Percentiles rank a stretch among this genome's conserved stretches.
These are phyloP conservation scores for Cladobotryum protrusum DNA, from an alignment of 2,329 filamentous ascomycete species.

Conservation along the genomic window DNA sequence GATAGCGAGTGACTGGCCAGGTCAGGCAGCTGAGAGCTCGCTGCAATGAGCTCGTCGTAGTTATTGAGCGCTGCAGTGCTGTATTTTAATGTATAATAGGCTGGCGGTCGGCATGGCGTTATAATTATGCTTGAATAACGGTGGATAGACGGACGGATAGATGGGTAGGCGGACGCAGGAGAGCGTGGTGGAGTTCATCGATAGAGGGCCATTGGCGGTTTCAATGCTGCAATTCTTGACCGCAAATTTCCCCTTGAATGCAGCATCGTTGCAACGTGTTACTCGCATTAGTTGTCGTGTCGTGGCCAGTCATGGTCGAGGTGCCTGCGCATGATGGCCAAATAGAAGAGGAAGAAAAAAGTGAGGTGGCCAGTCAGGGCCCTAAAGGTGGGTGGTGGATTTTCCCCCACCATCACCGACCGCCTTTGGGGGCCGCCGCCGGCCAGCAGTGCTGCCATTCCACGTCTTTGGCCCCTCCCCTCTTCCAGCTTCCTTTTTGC, in stretches of 20 bases:
- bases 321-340: too few relatives aligned
- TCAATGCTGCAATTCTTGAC: not conserved
- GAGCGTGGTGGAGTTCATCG: too few relatives aligned
- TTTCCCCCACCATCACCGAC: not conserved
- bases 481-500: too few relatives aligned
- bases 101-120: not conserved
- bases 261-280: not conserved
- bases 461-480: too few relatives aligned
- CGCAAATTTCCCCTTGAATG: not conserved
- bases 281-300: not conserved
- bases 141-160: not conserved
- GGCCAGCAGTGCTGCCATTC: not conserved
- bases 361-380: too few relatives aligned
- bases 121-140: not conserved
- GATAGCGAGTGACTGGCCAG: slow-evolving; percentile 1
- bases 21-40: too few relatives aligned
- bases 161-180: too few relatives aligned
- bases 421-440: not conserved
- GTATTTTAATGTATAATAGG: not conserved
- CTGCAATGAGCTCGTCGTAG: too few relatives aligned
- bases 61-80: not conserved
- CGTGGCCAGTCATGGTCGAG: not conserved
- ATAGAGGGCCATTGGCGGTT: not conserved
- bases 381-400: slow-evolving; percentile 3
- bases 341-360: too few relatives aligned